These are phyloP conservation scores for Microsporum ferrugineum DNA, from an alignment of 2,329 filamentous ascomycete genomes.

Conservation along the genomic window DNA sequence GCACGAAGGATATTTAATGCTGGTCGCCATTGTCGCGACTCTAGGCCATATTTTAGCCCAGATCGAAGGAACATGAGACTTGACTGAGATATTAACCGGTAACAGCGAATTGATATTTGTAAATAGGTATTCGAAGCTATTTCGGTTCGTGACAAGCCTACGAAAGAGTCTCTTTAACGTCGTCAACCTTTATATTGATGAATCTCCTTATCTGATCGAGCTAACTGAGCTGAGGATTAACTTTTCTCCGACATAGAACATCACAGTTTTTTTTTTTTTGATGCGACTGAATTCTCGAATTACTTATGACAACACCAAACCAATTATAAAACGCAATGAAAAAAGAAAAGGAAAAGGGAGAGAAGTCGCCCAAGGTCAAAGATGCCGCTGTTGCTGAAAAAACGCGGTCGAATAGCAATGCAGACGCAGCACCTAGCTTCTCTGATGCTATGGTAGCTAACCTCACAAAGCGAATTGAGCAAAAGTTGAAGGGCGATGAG, in stretches of 20 bases:
- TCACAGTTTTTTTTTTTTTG: neutral
- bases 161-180: neutral
- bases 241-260: neutral
- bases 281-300: neutral
- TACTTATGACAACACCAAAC: neutral
- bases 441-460: slow-evolving; percentile 32
- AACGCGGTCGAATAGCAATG: slow-evolving; percentile 16
- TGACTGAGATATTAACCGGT: too few relatives aligned
- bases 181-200: neutral
- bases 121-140: neutral
- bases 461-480: slow-evolving; percentile 33
- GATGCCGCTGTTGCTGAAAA: slow-evolving; percentile 13
- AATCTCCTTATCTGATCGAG: neutral
- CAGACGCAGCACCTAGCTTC: slow-evolving; percentile 22
- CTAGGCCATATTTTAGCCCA: neutral
- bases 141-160: neutral
- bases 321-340: neutral
- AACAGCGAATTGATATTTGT: neutral
- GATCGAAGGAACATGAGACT: slow-evolving; percentile 1
- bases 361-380: slow-evolving; percentile 18
- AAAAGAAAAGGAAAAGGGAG: slow-evolving; percentile 32
- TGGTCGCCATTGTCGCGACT: neutral
- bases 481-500: slow-evolving; percentile 23
- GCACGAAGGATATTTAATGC: neutral
- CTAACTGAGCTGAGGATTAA: neutral